Conservation (phyloP, 2,329 filamentous ascomycete genomes). For the Ceratocystis alfenasii region DNA sequence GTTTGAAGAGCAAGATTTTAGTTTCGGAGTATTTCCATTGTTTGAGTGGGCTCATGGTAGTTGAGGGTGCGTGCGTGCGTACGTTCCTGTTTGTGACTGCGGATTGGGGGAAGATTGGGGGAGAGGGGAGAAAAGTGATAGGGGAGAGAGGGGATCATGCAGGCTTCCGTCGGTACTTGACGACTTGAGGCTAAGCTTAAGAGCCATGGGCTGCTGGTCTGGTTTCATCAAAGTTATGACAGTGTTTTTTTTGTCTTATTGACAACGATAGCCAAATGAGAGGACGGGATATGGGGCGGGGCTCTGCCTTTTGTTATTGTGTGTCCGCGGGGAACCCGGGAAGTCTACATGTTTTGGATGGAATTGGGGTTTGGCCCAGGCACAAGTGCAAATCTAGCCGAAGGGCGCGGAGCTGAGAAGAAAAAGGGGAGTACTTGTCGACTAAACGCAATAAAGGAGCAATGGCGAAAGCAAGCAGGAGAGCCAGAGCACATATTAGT, state of each 20-base stretch:
- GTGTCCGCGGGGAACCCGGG: too few relatives aligned
- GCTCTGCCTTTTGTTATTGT: neutral
- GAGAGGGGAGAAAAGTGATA: neutral
- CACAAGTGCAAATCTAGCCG: too few relatives aligned
- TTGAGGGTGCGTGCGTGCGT: neutral
- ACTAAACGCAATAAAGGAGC: neutral
- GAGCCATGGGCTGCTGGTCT: neutral
- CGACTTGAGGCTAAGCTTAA: neutral
- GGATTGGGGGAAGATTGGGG: neutral
- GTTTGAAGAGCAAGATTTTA: neutral
- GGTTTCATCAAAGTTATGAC: neutral
- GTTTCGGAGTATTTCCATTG: conserved; percentile 10
- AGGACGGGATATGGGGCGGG: neutral
- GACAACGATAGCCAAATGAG: neutral
- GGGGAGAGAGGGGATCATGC: neutral
- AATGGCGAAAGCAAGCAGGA: neutral
- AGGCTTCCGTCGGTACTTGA: conserved; percentile 7
- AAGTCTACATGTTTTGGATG: too few relatives aligned
- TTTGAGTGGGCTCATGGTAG: neutral
- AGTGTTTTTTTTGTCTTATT: neutral
- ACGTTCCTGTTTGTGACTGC: neutral
- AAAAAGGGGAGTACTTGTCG: too few relatives aligned
- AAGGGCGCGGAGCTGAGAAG: too few relatives aligned
- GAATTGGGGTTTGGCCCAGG: too few relatives aligned
- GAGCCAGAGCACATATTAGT: neutral